Base-by-base conservation (phyloP, 306 rosid species). In the Inga laurina region DNA sequence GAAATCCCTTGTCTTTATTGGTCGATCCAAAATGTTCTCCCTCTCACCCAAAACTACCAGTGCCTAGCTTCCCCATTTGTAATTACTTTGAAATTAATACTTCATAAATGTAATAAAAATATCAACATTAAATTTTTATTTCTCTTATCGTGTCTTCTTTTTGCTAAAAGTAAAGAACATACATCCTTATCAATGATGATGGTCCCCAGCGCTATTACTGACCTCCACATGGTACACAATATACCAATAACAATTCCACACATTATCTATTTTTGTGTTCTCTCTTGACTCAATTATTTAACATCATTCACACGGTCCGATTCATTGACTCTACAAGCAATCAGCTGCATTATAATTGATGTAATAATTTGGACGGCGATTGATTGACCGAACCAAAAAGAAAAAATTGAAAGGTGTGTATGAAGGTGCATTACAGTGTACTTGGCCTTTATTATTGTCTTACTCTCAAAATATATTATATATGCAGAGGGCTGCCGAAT, bases 401-500 rank as follows among this genome's bases (percentile, higher is more conserved):
- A 27, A 59, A 59, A 24, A 61, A 10, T 8, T n/a, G 35, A 9
- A 10, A 61, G 67, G 68, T 71, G 46, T 39, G 70, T 72, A 19
- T 18, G 27, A 18, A 77, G 30, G 57, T 56, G 62, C 37, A 7
- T 2, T 34, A 27, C 24, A 3, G 5, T 37, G 3, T 16, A 11
- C 48, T 4, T 27, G 19, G 56, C 7, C 24, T 54, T 34, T 24
- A 46, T 77, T 34, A 35, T 77, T 59, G 82, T 82, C 81, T 68
- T 41, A 34, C 72, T 52, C 19, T 46, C 71, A 54, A 21, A 69
- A 27, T 5, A 66, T 10, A 46, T 3, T 21, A 19, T 18, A 51
- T 2, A 16, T 7, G 8, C 5, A 39, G 43, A 10, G 4, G 66
- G 16, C 24, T 74, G 18, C 32, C 65, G 19, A 74, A 74, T 32